These are phyloP conservation scores for Dionaea muscipula DNA, from an alignment of 179 eudicot genomes.

Conservation along the genomic window DNA sequence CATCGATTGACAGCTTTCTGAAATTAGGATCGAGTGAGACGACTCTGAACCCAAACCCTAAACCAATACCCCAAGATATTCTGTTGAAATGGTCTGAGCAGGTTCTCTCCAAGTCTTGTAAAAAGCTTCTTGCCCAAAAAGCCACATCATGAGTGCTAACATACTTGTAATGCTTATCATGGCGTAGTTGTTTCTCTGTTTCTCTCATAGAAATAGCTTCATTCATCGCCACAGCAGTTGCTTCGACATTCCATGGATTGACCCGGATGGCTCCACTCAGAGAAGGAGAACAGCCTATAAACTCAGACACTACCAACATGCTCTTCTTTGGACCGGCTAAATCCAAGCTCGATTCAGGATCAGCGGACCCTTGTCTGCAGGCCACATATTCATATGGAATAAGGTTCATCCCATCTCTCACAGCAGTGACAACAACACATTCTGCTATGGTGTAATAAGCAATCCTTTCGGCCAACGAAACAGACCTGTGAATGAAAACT, in stretches of 20 bases:
- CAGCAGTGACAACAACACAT: constrained; percentile 71
- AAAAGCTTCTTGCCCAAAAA: constrained; percentile 72
- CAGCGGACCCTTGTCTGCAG: constrained; percentile 47
- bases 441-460: constrained; percentile 58
- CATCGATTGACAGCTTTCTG: constrained; percentile 58
- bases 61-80: constrained; percentile 82
- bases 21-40: constrained; percentile 81
- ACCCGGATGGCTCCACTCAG: constrained; percentile 78
- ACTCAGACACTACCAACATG: constrained; percentile 74
- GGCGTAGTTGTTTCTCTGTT: constrained; percentile 54
- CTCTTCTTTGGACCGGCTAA: constrained; percentile 45
- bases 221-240: constrained; percentile 72
- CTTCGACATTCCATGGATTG: constrained; percentile 84
- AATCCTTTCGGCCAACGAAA: constrained; percentile 41
- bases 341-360: constrained; percentile 29
- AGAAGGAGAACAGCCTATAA: constrained; percentile 81
- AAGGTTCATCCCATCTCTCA: constrained; percentile 73
- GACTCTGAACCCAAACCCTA: constrained; percentile 80
- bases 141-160: constrained; percentile 66
- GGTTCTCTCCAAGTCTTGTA: constrained; percentile 75
- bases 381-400: constrained; percentile 66
- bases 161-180: constrained; percentile 71
- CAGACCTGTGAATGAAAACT: constrained; percentile 32
- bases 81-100: constrained; percentile 70
- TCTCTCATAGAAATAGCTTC: constrained; percentile 52